phyloP scores from a whole-genome alignment of 2,329 filamentous ascomycete species.

The Cercospora sp. region DNA sequence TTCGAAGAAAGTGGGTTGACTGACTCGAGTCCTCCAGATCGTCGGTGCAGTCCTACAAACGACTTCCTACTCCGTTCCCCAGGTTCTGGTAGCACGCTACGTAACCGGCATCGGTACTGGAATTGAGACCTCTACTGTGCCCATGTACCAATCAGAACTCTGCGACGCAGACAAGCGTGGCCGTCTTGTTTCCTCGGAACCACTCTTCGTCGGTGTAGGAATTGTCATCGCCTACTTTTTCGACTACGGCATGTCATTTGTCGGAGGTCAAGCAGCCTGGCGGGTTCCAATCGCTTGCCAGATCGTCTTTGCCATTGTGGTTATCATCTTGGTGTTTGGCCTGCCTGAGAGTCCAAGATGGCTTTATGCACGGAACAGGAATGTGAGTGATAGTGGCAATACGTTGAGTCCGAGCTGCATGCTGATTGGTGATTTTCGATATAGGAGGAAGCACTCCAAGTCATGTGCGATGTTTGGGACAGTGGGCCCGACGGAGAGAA shows the following conservation, averaged over 20 bases:
- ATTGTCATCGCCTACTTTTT: constrained; percentile 40
- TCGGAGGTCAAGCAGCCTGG: constrained; percentile 49
- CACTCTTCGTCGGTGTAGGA: constrained; percentile 40
- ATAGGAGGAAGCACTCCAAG: constrained; percentile 34
- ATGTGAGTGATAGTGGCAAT: constrained; percentile 17
- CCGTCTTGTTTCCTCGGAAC: constrained; percentile 39
- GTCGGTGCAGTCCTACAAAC: constrained; percentile 50
- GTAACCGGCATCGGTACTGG: constrained; percentile 53
- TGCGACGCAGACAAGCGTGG: constrained; percentile 39
- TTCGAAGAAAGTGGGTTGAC: background rate
- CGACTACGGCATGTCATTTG: constrained; percentile 44
- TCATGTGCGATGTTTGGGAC: constrained; percentile 40
- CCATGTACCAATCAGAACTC: constrained; percentile 44
- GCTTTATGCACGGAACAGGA: constrained; percentile 39
- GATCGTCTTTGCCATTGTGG: constrained; percentile 41
- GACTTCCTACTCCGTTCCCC: constrained; percentile 46
- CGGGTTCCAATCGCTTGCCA: constrained; percentile 51
- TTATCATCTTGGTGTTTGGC: constrained; percentile 45
- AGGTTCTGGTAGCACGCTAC: constrained; percentile 51
- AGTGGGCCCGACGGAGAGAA: constrained; percentile 32
- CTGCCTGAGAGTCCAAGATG: constrained; percentile 46
- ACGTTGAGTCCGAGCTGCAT: too few relatives aligned
- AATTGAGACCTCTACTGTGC: constrained; percentile 49
- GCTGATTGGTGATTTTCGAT: background rate
- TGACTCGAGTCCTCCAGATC: constrained; percentile 26